Conservation (phyloP, 2,329 filamentous ascomycete genomes). For the Myriosclerotinia duriaeana region DNA sequence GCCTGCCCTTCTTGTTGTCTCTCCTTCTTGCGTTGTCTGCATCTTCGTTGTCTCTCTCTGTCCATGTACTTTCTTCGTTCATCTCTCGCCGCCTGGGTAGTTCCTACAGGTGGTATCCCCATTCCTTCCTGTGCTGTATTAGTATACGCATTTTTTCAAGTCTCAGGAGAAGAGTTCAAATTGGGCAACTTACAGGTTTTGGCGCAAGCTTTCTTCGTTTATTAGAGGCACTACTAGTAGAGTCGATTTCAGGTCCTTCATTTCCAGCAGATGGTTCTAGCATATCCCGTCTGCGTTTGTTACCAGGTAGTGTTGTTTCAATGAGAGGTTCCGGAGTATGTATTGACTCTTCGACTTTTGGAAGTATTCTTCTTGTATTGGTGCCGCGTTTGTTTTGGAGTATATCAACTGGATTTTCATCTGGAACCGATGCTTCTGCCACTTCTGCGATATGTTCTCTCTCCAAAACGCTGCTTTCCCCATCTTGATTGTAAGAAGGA, state of each 20-base stretch:
- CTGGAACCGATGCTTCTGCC: not conserved
- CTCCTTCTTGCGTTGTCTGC: conserved; percentile 16
- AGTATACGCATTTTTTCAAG: not conserved
- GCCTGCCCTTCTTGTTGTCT: conserved; percentile 11
- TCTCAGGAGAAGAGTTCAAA: too few relatives aligned
- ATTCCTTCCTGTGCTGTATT: conserved; percentile 7
- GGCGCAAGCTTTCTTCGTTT: conserved; percentile 6
- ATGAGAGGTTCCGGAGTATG: not conserved
- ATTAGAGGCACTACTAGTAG: not conserved
- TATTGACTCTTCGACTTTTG: not conserved
- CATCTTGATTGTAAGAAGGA: not conserved
- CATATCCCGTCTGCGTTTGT: not conserved
- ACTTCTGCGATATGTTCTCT: not conserved
- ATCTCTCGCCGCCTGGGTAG: conserved; percentile 1
- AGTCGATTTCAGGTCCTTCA: not conserved
- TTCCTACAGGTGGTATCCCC: conserved; percentile 10
- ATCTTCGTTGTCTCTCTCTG: conserved; percentile 18
- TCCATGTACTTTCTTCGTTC: conserved; percentile 19
- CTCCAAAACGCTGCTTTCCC: not conserved
- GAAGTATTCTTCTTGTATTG: not conserved
- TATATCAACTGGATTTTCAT: not conserved
- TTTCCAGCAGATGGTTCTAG: not conserved
- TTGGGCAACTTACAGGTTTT: not conserved
- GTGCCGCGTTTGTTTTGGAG: not conserved
- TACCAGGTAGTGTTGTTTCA: not conserved